Conservation (phyloP, 2,329 filamentous ascomycete species). For the Alternaria sp. region DNA sequence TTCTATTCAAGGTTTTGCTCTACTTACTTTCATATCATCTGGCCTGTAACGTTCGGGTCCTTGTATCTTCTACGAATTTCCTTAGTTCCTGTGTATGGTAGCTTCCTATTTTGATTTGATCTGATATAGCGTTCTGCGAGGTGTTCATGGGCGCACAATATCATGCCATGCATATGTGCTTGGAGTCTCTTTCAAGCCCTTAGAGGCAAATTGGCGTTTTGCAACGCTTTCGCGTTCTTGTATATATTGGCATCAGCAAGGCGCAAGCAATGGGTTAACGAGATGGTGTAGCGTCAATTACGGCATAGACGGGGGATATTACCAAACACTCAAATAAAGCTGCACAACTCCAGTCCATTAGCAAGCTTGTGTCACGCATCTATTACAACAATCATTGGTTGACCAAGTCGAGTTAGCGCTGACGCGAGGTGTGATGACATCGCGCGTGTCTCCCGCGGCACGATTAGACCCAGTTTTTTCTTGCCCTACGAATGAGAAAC, state of each 20-base stretch:
- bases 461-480: slow-evolving; percentile 12
- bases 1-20: not conserved
- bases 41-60: not conserved
- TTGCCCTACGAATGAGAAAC: slow-evolving; percentile 25
- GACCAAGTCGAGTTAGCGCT: slow-evolving; percentile 23
- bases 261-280: slow-evolving; percentile 2
- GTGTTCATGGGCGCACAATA: slow-evolving; percentile 9
- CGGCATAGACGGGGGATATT: not conserved
- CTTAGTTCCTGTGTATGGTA: not conserved
- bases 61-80: slow-evolving; percentile 8
- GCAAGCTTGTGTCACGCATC: not conserved
- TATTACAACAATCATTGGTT: slow-evolving; percentile 1
- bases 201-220: slow-evolving; percentile 5
- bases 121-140: slow-evolving; percentile 14
- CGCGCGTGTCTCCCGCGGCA: slow-evolving; percentile 17
- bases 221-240: not conserved
- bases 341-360: not conserved
- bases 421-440: slow-evolving; percentile 41
- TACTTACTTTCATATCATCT: not conserved
- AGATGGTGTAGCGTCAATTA: not conserved
- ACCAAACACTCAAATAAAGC: not conserved
- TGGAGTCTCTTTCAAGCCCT: not conserved
- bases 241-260: not conserved
- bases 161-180: slow-evolving; percentile 12
- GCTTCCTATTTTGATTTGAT: not conserved